These are phyloP conservation scores for Rhodotorula sphaerocarpa DNA, from an alignment of 768 basidiomycete species.

Conservation along the genomic window DNA sequence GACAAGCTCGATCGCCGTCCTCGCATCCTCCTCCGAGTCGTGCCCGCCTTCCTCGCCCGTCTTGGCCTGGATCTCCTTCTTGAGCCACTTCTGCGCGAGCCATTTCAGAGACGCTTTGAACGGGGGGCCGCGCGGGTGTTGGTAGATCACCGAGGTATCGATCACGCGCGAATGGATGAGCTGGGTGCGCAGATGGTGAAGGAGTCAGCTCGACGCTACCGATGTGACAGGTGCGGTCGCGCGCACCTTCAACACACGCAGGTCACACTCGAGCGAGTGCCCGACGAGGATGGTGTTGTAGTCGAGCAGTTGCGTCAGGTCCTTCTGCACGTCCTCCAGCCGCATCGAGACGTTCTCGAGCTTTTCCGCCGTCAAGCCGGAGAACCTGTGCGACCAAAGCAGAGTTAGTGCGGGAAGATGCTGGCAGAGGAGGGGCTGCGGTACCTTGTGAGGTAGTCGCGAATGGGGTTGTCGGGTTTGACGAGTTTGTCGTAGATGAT, in stretches of 20 bases:
- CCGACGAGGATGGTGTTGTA: conserved; percentile 69
- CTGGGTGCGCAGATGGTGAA: conserved; percentile 4
- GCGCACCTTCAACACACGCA: conserved; percentile 63
- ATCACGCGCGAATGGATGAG: conserved; percentile 78
- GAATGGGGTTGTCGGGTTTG: conserved; percentile 71
- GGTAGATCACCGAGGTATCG: conserved; percentile 81
- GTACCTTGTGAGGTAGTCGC: conserved; percentile 86
- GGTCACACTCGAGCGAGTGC: conserved; percentile 90
- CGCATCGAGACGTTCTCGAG: conserved; percentile 67
- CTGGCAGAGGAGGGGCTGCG: conserved; percentile 14
- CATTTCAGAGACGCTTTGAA: conserved; percentile 94
- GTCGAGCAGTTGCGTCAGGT: conserved; percentile 49
- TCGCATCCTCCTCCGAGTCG: conserved; percentile 88
- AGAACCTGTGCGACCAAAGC: conserved; percentile 55
- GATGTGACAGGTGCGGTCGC: not conserved
- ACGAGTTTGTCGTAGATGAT: conserved; percentile 84
- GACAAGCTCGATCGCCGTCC: conserved; percentile 75
- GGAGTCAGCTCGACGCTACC: not conserved
- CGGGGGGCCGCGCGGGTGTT: conserved; percentile 87
- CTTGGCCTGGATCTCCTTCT: conserved; percentile 66
- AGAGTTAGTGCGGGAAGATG: not conserved
- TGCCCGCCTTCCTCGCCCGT: conserved; percentile 58
- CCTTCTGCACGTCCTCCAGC: conserved; percentile 67
- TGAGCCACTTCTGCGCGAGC: conserved; percentile 89
- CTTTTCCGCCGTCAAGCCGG: conserved; percentile 75